Evolutionary conservation across 352 stramenopile species (phyloP).

Genomic region (Pythium phragmitis): DNA sequence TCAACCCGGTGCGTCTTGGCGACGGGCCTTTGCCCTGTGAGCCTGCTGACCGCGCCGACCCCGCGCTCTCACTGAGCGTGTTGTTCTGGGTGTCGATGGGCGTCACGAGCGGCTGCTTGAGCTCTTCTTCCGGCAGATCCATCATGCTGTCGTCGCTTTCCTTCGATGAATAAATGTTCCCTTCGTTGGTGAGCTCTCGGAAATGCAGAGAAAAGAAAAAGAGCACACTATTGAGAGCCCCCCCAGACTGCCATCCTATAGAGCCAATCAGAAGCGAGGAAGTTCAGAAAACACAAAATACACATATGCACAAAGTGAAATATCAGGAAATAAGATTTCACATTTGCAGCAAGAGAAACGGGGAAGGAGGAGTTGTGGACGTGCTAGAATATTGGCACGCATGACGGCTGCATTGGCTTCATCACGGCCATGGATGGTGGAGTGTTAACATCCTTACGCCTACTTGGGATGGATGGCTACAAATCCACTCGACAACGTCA

Average conservation of each 20-base stretch:
- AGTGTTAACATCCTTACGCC: constrained; percentile 33
- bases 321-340: background rate
- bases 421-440: background rate
- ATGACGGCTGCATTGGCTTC: no score
- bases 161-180: constrained; percentile 11
- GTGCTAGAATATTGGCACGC: no score
- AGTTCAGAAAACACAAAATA: background rate
- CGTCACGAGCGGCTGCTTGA: constrained; percentile 69
- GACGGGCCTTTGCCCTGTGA: constrained; percentile 13
- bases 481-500: constrained; percentile 4
- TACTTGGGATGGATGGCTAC: constrained; percentile 14
- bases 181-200: background rate
- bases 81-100: constrained; percentile 18
- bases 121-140: constrained; percentile 72
- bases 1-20: constrained; percentile 24
- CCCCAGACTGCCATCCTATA: background rate
- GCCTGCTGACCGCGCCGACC: constrained; percentile 18
- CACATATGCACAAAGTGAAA: background rate
- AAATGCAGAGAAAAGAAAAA: constrained; percentile 10
- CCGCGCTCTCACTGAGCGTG: background rate
- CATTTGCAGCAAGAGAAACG: no score
- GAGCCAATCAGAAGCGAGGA: background rate
- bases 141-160: constrained; percentile 39
- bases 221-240: constrained; percentile 6
- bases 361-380: no score